Conservation (phyloP, 345 rosid genomes). For the Atalantia buxifolia region DNA sequence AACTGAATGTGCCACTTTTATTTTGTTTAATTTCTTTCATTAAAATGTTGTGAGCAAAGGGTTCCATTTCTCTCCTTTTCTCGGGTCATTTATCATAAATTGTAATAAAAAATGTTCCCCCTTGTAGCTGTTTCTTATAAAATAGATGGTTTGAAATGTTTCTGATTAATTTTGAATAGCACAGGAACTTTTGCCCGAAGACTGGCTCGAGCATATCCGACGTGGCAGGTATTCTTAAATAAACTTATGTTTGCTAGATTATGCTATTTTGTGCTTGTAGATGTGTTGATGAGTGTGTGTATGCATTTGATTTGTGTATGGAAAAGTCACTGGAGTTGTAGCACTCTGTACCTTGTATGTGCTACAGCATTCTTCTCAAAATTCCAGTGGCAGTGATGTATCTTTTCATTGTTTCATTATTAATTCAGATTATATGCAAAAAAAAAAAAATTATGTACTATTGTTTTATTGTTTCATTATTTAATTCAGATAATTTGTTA, state of each 20-base stretch:
- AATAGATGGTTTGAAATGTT: not conserved
- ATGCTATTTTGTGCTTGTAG: not conserved
- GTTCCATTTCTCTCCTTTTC: not conserved
- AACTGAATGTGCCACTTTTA: not conserved
- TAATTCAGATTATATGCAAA: not conserved
- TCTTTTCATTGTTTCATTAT: not conserved
- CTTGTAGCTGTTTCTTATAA: not conserved
- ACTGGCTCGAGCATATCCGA: constrained; percentile 77
- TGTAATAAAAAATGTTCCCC: not conserved
- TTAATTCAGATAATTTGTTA: not conserved
- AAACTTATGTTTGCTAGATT: constrained; percentile 1
- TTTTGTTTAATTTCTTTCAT: not conserved
- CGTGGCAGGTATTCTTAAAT: constrained; percentile 71
- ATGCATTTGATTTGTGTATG: not conserved
- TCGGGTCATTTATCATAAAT: not conserved
- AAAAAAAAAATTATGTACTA: too few relatives aligned
- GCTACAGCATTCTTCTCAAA: not conserved
- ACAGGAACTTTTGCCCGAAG: constrained; percentile 86
- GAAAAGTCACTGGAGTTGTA: not conserved
- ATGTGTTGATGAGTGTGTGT: not conserved
- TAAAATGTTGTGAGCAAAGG: not conserved
- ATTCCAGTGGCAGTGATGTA: not conserved
- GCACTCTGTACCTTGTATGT: not conserved
- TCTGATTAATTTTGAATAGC: not conserved
- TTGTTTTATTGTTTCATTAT: not conserved